phyloP scores from a whole-genome alignment of 2,329 filamentous ascomycete species.

The Pyrenochaeta sp. region DNA sequence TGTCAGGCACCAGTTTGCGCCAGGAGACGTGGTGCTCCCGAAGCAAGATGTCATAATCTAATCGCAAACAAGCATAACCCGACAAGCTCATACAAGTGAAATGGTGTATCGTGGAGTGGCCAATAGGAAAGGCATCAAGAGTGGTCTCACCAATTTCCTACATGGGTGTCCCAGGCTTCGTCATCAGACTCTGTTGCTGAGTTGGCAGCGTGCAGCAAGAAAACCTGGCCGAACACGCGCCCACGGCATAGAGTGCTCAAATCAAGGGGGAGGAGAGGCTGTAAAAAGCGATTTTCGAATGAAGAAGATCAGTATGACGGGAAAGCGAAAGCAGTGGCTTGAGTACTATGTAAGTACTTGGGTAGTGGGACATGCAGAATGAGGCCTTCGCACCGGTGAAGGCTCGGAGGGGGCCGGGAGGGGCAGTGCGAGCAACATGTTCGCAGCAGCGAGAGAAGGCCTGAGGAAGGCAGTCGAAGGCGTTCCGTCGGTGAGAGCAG shows the following conservation, averaged over 20 bases:
- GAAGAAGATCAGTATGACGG: background rate
- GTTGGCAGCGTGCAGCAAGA: constrained; percentile 27
- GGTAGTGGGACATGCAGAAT: background rate
- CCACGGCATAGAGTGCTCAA: constrained; percentile 1
- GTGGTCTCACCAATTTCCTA: constrained; percentile 15
- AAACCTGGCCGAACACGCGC: constrained; percentile 19
- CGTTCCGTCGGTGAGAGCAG: constrained; percentile 9
- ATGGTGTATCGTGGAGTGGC: constrained; percentile 9
- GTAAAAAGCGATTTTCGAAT: background rate
- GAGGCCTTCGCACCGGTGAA: constrained; percentile 15
- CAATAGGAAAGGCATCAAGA: constrained; percentile 16
- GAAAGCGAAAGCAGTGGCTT: background rate
- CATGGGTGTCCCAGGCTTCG: constrained; percentile 21
- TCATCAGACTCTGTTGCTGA: constrained; percentile 25
- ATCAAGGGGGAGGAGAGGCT: background rate
- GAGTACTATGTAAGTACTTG: background rate
- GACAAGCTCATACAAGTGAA: constrained; percentile 20
- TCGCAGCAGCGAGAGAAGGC: constrained; percentile 6
- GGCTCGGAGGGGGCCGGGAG: constrained; percentile 7
- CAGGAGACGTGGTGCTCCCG: too few relatives aligned
- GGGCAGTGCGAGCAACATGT: constrained; percentile 14
- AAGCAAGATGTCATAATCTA: constrained; percentile 9
- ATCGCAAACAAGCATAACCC: constrained; percentile 1
- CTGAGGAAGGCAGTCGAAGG: background rate
- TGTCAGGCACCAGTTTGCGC: constrained; percentile 21